Evolutionary conservation across 169 alveolate species (phyloP), one percentile per base, ranked within the genome.

Genomic region (Eimeria maxima): DNA sequence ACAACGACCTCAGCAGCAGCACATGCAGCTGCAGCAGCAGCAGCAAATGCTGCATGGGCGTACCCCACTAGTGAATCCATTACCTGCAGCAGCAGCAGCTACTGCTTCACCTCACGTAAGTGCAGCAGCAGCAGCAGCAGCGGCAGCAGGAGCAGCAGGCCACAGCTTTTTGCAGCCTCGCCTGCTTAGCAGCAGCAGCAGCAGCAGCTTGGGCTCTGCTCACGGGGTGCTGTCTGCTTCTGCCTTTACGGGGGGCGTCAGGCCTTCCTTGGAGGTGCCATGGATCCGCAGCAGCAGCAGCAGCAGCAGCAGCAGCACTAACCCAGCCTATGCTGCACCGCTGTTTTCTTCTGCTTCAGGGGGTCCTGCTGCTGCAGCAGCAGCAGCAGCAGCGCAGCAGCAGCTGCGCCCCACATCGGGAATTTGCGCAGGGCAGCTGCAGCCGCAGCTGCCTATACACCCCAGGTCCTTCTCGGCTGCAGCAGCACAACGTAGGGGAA

Each of bases 161-260:
- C 83, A 73, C 14, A 44, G 44, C 55, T 10, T 27, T 13, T 50
- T 78, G 44, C 89, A 78, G 89, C 10, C 65, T 13, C 86, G 86
- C n/a, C 29, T 74, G 86, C 86, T 33, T 4, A 73, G 53, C 83
- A 78, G 89, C 89, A 78, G 65, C 69, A 78, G 89, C 89, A 78
- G 89, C 89, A 78, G 89, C 89, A 78, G 89, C 89, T 45, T 27
- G 4, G 44, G 89, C 42, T 45, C 69, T 50, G 89, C 89, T 5
- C 89, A 50, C 44, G 63, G 89, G 33, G 63, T 78, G 44, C 16
- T 78, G 22, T 78, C 89, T 5, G 65, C 89, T 44, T 78, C 89
- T 8, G 89, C 89, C 29, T 78, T 78, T n/a, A 47, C 65, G 65
- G 89, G 89, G 69, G 65, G 89, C 38, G 67, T 1, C 24, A 18